Base-by-base conservation (phyloP, 257 asterid species). In the Solanum ossicruentum region DNA sequence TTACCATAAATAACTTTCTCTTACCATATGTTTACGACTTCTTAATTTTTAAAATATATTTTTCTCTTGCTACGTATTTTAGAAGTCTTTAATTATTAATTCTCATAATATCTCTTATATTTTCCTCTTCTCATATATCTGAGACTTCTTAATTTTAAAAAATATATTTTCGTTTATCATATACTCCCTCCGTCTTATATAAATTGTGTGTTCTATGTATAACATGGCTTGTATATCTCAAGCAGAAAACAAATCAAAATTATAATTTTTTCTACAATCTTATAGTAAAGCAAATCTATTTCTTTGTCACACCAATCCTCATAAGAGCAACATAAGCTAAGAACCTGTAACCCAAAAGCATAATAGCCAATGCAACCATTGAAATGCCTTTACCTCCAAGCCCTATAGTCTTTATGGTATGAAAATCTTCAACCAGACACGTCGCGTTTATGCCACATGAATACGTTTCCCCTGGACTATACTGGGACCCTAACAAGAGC, bases 281-380 rank as follows among this genome's bases (percentile, higher is more conserved):
- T 3, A 12, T 10, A 63, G 43, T 26, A 65, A 13, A 26, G 63
- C 7, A 65, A 11, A 26, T 80, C 89, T 90, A 91, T 61, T 93
- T 91, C 88, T 80, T 90, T 0, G 90, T 81, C 5, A 91, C 92
- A 26, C 98, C 99, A 85, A 94, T 84, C 69, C 97, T 94, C 94
- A 86, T 93, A 39, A 96, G 96, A 0, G 98, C 97, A 26, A 92
- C 18, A 85, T 96, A 96, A 1, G 99, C 97, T 12, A 96, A 47
- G 7, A 93, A 82, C 88, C 98, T 88, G 52, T 92, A 94, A 1
- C 90, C 91, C 66, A 96, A 89, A 43, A 94, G 84, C 98, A 96
- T 93, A 1, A 89, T 12, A 23, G 85, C 86, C 91, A 94, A 36
- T 2, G 92, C 96, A 49, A 90, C 0, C 39, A 90, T 80, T 6